phyloP scores from a whole-genome alignment of 495 filamentous ascomycete genomes.

The Aspergillus bridgeri region DNA sequence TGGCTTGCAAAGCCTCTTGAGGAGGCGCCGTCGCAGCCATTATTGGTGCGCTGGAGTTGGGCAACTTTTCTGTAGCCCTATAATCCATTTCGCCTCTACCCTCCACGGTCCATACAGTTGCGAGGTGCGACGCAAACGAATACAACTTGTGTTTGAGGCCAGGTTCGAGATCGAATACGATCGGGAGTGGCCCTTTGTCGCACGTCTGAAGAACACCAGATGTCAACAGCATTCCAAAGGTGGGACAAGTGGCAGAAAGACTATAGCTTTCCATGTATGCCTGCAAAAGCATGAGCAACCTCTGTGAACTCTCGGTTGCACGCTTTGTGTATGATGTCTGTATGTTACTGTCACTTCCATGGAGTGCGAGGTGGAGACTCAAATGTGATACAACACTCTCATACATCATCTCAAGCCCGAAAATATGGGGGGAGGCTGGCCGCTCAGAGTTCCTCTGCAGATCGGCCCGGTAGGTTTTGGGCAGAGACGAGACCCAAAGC shows the following conservation, averaged over 20 bases:
- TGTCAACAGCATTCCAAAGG: constrained; percentile 33
- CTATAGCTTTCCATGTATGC: constrained; percentile 40
- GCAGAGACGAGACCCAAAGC: constrained; percentile 33
- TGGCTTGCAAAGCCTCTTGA: constrained; percentile 6
- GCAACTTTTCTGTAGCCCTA: neutral
- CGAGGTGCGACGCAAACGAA: constrained; percentile 32
- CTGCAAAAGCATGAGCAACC: constrained; percentile 32
- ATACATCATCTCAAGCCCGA: constrained; percentile 40
- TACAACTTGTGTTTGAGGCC: constrained; percentile 30
- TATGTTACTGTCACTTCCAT: constrained; percentile 26
- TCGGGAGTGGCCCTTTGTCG: neutral
- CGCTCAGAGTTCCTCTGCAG: constrained; percentile 24
- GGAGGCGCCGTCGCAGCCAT: neutral
- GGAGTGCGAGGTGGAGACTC: constrained; percentile 29
- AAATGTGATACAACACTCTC: constrained; percentile 30
- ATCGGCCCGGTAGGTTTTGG: constrained; percentile 35
- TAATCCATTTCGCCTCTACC: constrained; percentile 2
- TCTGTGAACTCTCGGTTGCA: constrained; percentile 32
- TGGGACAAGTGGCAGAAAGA: constrained; percentile 34
- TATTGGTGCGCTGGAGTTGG: neutral
- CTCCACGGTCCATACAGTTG: constrained; percentile 27
- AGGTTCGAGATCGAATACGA: constrained; percentile 26
- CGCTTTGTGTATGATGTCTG: constrained; percentile 21
- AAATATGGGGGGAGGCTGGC: constrained; percentile 36
- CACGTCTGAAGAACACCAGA: constrained; percentile 18